These are phyloP conservation scores for Neofusicoccum laricinum DNA, from an alignment of 2,329 filamentous ascomycete species.

Conservation along the genomic window DNA sequence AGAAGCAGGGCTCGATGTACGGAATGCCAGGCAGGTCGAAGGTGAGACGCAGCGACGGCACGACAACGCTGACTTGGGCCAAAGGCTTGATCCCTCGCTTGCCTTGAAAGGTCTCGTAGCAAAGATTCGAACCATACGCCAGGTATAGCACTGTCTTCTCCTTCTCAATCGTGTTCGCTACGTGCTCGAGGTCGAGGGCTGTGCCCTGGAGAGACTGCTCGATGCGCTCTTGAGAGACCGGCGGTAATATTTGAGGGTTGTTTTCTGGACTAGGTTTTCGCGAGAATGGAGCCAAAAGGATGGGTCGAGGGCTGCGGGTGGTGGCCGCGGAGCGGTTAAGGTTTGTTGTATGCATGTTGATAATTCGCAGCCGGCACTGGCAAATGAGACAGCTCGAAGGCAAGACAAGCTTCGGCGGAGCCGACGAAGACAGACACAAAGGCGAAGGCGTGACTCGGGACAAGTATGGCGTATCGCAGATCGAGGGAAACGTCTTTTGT, in stretches of 20 bases:
- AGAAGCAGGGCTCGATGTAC: constrained; percentile 89
- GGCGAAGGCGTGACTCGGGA: background rate
- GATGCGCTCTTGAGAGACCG: background rate
- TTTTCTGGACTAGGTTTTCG: background rate
- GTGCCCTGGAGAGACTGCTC: background rate
- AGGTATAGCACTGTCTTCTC: constrained; percentile 36
- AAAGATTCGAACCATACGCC: constrained; percentile 90
- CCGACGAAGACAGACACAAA: background rate
- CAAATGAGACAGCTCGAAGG: background rate
- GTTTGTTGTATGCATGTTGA: background rate
- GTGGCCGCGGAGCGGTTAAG: background rate
- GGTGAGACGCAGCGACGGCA: constrained; percentile 72
- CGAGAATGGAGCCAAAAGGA: background rate
- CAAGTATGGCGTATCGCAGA: background rate
- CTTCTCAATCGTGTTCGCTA: background rate
- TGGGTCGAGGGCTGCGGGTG: background rate
- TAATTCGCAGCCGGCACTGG: background rate
- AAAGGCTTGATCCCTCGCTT: constrained; percentile 76
- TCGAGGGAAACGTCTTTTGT: background rate
- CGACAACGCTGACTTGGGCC: constrained; percentile 76
- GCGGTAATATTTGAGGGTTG: background rate
- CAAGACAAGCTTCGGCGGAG: background rate
- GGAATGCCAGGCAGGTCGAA: constrained; percentile 86
- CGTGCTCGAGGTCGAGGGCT: background rate
- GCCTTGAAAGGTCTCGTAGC: constrained; percentile 74